Conservation (phyloP, 805 yeast species). For the Spathaspora passalidarum region DNA sequence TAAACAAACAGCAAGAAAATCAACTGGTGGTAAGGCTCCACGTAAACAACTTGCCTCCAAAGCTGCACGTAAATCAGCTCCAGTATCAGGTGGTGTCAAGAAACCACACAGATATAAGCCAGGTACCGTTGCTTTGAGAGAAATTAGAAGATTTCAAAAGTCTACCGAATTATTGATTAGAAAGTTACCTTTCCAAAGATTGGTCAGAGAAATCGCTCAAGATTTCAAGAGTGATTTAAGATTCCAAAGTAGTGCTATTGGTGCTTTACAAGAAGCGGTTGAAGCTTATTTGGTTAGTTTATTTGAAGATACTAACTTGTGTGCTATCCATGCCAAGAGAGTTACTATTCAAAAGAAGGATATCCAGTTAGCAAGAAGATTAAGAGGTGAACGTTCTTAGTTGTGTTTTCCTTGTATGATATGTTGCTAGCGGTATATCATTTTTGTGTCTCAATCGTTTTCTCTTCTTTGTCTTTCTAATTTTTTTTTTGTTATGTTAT, state of each 20-base stretch:
- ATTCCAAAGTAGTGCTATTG: slow-evolving; percentile 96
- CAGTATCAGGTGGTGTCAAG: slow-evolving; percentile 90
- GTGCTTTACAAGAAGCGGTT: slow-evolving; percentile 97
- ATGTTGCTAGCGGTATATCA: not conserved
- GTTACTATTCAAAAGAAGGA: slow-evolving; percentile 98
- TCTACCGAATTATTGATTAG: slow-evolving; percentile 93
- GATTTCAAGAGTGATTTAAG: slow-evolving; percentile 91
- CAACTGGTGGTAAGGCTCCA: slow-evolving; percentile 96
- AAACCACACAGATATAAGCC: slow-evolving; percentile 96
- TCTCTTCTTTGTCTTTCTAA: not conserved
- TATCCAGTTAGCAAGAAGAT: slow-evolving; percentile 95
- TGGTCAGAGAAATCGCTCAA: slow-evolving; percentile 93
- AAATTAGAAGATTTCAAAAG: slow-evolving; percentile 96
- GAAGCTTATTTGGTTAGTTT: slow-evolving; percentile 96
- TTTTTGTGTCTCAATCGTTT: not conserved
- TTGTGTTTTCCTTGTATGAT: slow-evolving; percentile 2
- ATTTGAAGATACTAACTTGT: slow-evolving; percentile 96
- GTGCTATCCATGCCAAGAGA: slow-evolving; percentile 99
- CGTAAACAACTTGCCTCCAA: slow-evolving; percentile 90
- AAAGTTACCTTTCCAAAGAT: slow-evolving; percentile 96
- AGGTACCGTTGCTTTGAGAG: slow-evolving; percentile 95
- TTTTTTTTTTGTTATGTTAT: not conserved
- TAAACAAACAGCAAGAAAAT: slow-evolving; percentile 91
- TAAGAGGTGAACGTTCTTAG: slow-evolving; percentile 93
- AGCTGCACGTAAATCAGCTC: slow-evolving; percentile 92